These are phyloP conservation scores for Pythium apleroticum DNA, from an alignment of 352 stramenopile species.

Conservation along the genomic window DNA sequence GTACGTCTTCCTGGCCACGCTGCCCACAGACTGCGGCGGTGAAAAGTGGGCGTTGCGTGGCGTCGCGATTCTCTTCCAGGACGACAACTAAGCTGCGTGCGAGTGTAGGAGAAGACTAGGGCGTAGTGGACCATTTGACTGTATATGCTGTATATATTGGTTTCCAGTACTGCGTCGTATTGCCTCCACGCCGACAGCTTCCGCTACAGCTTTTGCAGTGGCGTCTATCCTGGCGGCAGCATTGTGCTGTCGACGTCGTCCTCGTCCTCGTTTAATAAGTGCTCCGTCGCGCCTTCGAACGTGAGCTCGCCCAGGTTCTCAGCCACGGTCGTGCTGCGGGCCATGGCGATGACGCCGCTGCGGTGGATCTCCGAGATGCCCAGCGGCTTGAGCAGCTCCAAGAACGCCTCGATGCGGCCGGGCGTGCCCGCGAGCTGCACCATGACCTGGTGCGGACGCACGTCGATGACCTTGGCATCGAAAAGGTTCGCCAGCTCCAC, in stretches of 20 bases:
- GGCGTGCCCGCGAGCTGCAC: constrained; percentile 78
- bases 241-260: constrained; percentile 65
- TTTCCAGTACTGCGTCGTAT: neutral
- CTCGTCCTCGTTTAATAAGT: constrained; percentile 62
- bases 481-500: constrained; percentile 83
- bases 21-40: constrained; percentile 89
- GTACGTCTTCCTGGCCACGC: constrained; percentile 95
- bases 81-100: constrained; percentile 82
- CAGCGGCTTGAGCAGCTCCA: constrained; percentile 79
- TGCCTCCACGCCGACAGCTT: too few relatives aligned
- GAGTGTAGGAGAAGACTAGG: neutral
- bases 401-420: constrained; percentile 76
- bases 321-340: constrained; percentile 59
- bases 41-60: constrained; percentile 95
- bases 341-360: constrained; percentile 85
- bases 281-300: constrained; percentile 74
- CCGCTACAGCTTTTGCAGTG: too few relatives aligned
- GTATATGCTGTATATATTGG: constrained; percentile 8
- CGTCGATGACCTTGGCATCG: constrained; percentile 86
- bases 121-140: neutral
- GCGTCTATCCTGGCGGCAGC: constrained; percentile 72
- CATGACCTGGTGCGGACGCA: constrained; percentile 81
- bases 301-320: constrained; percentile 66
- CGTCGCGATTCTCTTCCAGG: constrained; percentile 94
- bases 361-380: constrained; percentile 85